These are phyloP conservation scores for Penicillium cataractarum DNA, from an alignment of 495 filamentous ascomycete species.

Conservation along the genomic window DNA sequence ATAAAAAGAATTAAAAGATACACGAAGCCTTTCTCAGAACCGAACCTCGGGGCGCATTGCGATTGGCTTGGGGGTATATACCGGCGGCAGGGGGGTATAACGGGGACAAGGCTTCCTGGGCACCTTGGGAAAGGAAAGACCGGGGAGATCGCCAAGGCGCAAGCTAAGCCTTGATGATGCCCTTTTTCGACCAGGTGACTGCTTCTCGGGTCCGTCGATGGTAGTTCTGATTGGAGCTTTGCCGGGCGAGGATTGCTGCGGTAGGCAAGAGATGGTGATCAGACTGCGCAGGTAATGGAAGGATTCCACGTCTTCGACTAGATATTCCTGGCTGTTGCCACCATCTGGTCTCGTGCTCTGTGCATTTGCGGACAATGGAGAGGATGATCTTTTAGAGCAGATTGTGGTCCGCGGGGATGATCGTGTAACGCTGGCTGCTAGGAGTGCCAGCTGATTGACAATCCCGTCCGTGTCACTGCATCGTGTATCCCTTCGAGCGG, in stretches of 20 bases:
- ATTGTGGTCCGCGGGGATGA: constrained; percentile 3
- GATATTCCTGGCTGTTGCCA: constrained; percentile 7
- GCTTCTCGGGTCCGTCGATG: not conserved
- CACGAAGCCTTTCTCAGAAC: constrained; percentile 15
- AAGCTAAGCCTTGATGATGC: constrained; percentile 27
- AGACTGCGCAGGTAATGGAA: constrained; percentile 32
- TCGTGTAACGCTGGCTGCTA: constrained; percentile 21
- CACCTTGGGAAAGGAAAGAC: constrained; percentile 14
- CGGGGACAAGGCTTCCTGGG: constrained; percentile 17
- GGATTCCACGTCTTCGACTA: constrained; percentile 23
- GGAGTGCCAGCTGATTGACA: constrained; percentile 19
- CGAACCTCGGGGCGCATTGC: constrained; percentile 28
- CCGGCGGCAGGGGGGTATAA: constrained; percentile 29
- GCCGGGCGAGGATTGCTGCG: constrained; percentile 8
- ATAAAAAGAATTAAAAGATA: not conserved
- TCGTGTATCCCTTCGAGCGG: constrained; percentile 1
- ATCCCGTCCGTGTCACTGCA: constrained; percentile 21
- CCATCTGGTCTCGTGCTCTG: not conserved
- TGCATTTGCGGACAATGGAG: not conserved
- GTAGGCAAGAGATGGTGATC: constrained; percentile 29
- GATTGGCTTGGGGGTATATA: constrained; percentile 18
- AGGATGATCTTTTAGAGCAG: constrained; percentile 6
- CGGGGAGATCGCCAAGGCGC: constrained; percentile 21
- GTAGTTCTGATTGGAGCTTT: constrained; percentile 5
- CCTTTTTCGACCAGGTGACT: constrained; percentile 17